These are phyloP conservation scores for Rossbeevera mucosa DNA, from an alignment of 768 basidiomycete species.

Conservation along the genomic window DNA sequence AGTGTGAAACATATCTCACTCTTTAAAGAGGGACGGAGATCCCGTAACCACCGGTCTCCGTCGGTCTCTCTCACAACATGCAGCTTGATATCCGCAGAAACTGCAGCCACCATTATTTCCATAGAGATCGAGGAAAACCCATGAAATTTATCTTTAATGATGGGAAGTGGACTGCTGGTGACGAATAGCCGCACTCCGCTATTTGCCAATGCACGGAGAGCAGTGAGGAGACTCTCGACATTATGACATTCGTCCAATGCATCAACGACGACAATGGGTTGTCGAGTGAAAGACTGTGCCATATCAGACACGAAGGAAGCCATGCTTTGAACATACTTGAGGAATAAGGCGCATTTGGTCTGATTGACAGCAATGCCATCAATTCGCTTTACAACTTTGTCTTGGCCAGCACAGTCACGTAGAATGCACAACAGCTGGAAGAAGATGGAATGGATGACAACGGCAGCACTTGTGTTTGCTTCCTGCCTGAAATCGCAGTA, in stretches of 20 bases:
- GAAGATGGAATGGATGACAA: conserved; percentile 13
- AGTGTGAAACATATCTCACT: neutral
- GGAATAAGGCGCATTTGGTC: neutral
- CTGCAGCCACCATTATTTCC: neutral
- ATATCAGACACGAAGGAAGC: neutral
- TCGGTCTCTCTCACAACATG: conserved; percentile 7
- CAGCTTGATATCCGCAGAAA: conserved; percentile 7
- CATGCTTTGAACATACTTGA: neutral
- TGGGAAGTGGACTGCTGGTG: conserved; percentile 10
- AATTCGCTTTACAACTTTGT: neutral
- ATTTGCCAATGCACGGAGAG: neutral
- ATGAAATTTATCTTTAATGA: conserved; percentile 1
- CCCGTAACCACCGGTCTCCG: neutral
- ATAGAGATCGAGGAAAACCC: conserved; percentile 7
- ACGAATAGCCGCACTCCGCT: conserved; percentile 8
- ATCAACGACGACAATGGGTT: conserved; percentile 11
- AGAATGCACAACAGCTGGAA: conserved; percentile 9
- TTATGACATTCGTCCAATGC: conserved; percentile 17
- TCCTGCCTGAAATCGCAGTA: conserved; percentile 17
- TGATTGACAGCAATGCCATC: neutral
- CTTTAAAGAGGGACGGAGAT: neutral
- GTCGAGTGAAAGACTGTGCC: neutral
- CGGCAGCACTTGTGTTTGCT: neutral
- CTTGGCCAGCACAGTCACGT: no score
- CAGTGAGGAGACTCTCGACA: neutral